These are phyloP conservation scores for Neonectria ditissima DNA, from an alignment of 2,329 filamentous ascomycete genomes.

Conservation along the genomic window DNA sequence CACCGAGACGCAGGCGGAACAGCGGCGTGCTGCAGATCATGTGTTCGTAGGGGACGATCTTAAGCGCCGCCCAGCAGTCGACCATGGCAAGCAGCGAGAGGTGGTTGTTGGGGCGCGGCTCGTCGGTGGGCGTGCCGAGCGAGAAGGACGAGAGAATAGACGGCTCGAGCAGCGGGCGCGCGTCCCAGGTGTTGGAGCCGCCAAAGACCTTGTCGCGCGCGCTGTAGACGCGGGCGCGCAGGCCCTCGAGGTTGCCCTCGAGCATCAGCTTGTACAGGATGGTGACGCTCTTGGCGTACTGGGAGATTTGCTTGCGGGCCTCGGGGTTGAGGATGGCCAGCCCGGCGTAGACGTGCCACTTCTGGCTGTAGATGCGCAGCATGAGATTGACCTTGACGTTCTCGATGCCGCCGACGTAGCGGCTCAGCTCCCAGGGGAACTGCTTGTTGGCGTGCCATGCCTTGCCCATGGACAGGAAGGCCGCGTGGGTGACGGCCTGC, in stretches of 20 bases:
- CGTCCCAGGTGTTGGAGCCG: slow-evolving; percentile 70
- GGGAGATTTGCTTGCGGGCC: slow-evolving; percentile 89
- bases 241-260: slow-evolving; percentile 80
- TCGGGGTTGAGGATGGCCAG: slow-evolving; percentile 96
- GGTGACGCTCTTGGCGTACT: slow-evolving; percentile 93
- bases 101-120: slow-evolving; percentile 86
- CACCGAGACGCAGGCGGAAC: slow-evolving; percentile 95
- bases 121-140: slow-evolving; percentile 75
- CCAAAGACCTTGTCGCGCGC: slow-evolving; percentile 81
- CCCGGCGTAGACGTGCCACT: slow-evolving; percentile 99
- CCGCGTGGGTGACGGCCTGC: slow-evolving; percentile 96
- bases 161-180: slow-evolving; percentile 80
- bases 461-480: slow-evolving; percentile 97
- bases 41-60: slow-evolving; percentile 97
- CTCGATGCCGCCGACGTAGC: slow-evolving; percentile 96
- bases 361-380: slow-evolving; percentile 96
- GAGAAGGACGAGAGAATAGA: slow-evolving; percentile 91
- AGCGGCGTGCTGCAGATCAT: slow-evolving; percentile 99
- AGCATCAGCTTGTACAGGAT: slow-evolving; percentile 98
- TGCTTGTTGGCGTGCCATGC: slow-evolving; percentile 96
- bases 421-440: slow-evolving; percentile 96
- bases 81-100: slow-evolving; percentile 95
- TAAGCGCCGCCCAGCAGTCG: slow-evolving; percentile 95
- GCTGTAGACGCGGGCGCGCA: slow-evolving; percentile 75
- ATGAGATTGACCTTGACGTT: slow-evolving; percentile 99